These are phyloP conservation scores for Clitopilus hobsonii DNA, from an alignment of 768 basidiomycete species.

Conservation along the genomic window DNA sequence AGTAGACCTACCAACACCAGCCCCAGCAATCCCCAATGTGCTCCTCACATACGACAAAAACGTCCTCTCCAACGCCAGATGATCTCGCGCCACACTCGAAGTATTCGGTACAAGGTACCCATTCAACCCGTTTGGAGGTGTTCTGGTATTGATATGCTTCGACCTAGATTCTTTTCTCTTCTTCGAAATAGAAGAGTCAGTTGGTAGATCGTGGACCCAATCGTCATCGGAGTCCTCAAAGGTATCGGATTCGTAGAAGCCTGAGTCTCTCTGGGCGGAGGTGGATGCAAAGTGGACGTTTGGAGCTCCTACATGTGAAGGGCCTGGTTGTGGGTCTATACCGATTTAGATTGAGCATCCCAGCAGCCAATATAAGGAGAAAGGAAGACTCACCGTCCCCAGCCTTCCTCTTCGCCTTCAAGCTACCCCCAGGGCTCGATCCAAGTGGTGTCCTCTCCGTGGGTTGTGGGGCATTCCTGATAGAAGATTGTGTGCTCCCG, in stretches of 20 bases:
- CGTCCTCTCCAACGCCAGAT: conserved; percentile 59
- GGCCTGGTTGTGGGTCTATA: background rate
- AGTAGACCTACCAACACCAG: conserved; percentile 51
- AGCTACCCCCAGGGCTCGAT: background rate
- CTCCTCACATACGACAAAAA: conserved; percentile 63
- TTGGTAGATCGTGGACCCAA: background rate
- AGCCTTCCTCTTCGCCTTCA: background rate
- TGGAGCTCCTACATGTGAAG: background rate
- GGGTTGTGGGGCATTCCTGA: background rate
- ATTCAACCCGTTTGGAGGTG: background rate
- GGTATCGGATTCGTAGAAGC: background rate
- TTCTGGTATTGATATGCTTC: background rate
- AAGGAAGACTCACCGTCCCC: too few species aligned
- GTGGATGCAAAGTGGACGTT: background rate
- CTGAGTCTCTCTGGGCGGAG: too few species aligned
- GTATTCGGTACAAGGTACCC: background rate
- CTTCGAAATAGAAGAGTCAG: background rate
- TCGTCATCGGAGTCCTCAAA: background rate
- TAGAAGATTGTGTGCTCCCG: background rate
- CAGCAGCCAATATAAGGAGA: too few species aligned
- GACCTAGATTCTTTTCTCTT: too few species aligned
- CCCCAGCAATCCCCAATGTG: conserved; percentile 49
- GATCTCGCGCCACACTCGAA: conserved; percentile 54
- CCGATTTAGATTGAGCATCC: too few species aligned
- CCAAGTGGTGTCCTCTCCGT: background rate